A percentile compares a stretch with the other conserved stretches of the same genome.
Evolutionary conservation across 257 asterid species (phyloP).

Genomic region (Solanum medicagineum): DNA sequence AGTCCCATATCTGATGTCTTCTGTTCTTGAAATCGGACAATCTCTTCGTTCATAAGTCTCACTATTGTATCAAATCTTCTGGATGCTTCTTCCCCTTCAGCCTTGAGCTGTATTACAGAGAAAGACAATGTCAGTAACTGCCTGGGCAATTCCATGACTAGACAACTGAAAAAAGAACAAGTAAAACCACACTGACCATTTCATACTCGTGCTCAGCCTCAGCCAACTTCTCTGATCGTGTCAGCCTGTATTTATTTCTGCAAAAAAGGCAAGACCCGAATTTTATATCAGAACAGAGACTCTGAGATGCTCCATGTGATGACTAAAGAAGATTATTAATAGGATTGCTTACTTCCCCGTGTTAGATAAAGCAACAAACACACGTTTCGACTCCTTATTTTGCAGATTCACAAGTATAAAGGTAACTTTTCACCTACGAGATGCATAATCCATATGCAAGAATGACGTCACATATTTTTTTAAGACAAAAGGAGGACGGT

Average conservation of each 20-base stretch:
- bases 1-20: conserved; percentile 82
- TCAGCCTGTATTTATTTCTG: conserved; percentile 85
- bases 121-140: background rate
- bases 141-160: background rate
- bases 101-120: conserved; percentile 36
- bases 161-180: background rate
- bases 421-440: background rate
- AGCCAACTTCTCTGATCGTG: conserved; percentile 64
- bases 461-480: background rate
- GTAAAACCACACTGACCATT: conserved; percentile 37
- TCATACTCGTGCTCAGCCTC: conserved; percentile 91
- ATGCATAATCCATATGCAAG: background rate
- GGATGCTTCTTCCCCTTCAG: conserved; percentile 65
- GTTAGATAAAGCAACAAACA: background rate
- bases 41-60: conserved; percentile 73
- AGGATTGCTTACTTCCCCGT: background rate
- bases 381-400: background rate
- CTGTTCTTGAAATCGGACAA: conserved; percentile 80
- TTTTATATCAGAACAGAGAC: background rate
- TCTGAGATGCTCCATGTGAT: background rate
- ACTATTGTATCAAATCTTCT: conserved; percentile 69
- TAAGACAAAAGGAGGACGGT: background rate
- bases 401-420: background rate
- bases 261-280: conserved; percentile 5
- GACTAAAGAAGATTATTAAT: background rate